Evolutionary conservation across 257 asterid genomes (phyloP), one percentile per base, ranked within the genome.

Genomic region (Nicotiana tomentosiformis): DNA sequence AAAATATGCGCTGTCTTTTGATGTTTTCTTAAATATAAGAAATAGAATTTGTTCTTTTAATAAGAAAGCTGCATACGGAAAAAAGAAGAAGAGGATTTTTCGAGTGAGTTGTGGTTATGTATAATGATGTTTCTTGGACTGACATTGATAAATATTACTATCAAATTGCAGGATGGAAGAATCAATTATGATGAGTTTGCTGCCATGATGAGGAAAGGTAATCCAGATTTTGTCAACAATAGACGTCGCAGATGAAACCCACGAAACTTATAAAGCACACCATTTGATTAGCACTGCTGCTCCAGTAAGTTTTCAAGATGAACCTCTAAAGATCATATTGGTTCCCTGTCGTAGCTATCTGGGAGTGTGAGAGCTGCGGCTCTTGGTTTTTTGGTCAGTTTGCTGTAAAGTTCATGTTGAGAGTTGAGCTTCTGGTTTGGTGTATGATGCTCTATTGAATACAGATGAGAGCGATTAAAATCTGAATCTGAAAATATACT

Each of bases 141-240:
- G 16, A 26, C 46, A 29, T 26, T 83, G 76, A 82, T 56, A 77
- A 79, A 49, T 51, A 9, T 10, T 82, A 57, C 18, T 51, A 69
- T 78, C 78, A 49, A 20, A 74, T 84, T 84, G 85, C 93, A 94
- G 98, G 98, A 93, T 81, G 98, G 98, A 83, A 91, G 90, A 89
- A 94, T 94, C 85, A 94, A 94, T 87, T 94, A 94, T 18, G 98
- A 94, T 23, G 98, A 94, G 86, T 94, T 94, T 81, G 97, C 84
- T 2, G 97, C 93, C 2, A 94, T 94, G 98, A 94, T 94, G 98
- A 91, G 88, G 87, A 91, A 94, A 86, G 98, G 98, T 78, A 84
- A 91, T 74, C 97, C 93, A 1, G 98, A 94, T 14, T 86, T 92
- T 37, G 93, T 85, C 66, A 81, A 83, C 61, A 86, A 83, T 81